Evolutionary conservation across 2,329 filamentous ascomycete genomes (phyloP).

Genomic region (Xylaria hypoxylon): DNA sequence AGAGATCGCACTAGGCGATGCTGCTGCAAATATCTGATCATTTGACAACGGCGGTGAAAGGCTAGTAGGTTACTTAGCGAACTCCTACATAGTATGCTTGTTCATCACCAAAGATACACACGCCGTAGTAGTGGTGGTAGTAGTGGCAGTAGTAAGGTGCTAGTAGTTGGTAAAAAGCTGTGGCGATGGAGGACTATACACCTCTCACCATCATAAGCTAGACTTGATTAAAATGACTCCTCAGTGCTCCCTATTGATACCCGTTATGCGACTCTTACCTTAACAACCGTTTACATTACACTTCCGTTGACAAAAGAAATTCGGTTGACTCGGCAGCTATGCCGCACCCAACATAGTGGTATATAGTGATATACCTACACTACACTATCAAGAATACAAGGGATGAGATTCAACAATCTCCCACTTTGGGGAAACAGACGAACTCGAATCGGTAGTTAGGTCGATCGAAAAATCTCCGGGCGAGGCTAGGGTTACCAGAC

Average conservation of each 20-base stretch:
- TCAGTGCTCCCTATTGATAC: slow-evolving; percentile 1
- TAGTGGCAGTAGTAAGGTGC: slow-evolving; percentile 9
- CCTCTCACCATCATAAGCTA: not conserved
- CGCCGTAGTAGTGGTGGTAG: no score
- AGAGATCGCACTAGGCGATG: slow-evolving; percentile 30
- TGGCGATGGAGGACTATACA: slow-evolving; percentile 13
- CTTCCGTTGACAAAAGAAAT: not conserved
- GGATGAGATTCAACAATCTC: slow-evolving; percentile 22
- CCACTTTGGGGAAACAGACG: slow-evolving; percentile 25
- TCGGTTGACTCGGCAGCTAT: slow-evolving; percentile 31
- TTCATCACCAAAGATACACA: slow-evolving; percentile 9
- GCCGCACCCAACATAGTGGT: slow-evolving; percentile 17
- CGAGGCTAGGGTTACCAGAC: slow-evolving; percentile 32
- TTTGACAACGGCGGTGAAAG: slow-evolving; percentile 26
- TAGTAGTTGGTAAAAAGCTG: not conserved
- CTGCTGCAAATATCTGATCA: slow-evolving; percentile 25
- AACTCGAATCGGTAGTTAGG: slow-evolving; percentile 35
- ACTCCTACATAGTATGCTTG: not conserved
- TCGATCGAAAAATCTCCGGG: slow-evolving; percentile 38
- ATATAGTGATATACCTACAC: not conserved
- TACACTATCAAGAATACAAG: slow-evolving; percentile 8
- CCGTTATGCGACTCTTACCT: not conserved
- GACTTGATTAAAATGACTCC: slow-evolving; percentile 2
- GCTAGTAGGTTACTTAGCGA: not conserved
- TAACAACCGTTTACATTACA: not conserved